Conservation (phyloP, 306 rosid genomes). For the Albizia julibrissin region DNA sequence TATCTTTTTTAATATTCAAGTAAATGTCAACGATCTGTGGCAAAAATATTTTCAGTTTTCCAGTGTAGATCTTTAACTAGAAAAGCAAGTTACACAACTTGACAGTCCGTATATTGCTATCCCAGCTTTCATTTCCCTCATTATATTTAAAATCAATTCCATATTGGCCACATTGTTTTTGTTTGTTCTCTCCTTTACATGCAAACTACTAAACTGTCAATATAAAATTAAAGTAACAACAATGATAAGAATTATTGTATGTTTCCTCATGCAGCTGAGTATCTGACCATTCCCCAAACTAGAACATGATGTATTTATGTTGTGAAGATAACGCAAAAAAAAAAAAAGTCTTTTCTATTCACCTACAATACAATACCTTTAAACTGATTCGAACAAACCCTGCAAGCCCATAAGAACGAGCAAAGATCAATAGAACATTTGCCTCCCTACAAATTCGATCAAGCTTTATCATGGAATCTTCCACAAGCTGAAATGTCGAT, state of each 20-base stretch:
- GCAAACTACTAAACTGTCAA: background rate
- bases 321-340: background rate
- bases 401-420: constrained; percentile 95
- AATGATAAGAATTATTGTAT: constrained; percentile 11
- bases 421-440: constrained; percentile 76
- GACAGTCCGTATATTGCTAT: constrained; percentile 26
- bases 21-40: background rate
- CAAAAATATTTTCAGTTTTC: constrained; percentile 9
- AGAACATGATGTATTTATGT: constrained; percentile 5
- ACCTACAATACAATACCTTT: constrained; percentile 55
- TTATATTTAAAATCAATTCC: constrained; percentile 18
- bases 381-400: constrained; percentile 92
- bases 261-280: constrained; percentile 11
- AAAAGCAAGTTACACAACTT: constrained; percentile 12
- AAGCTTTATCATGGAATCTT: constrained; percentile 85
- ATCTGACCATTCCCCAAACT: constrained; percentile 19
- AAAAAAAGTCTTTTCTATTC: background rate
- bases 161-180: constrained; percentile 15
- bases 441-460: constrained; percentile 85
- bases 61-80: constrained; percentile 14
- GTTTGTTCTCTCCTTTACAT: constrained; percentile 21
- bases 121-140: constrained; percentile 22
- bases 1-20: constrained; percentile 15
- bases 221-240: constrained; percentile 11
- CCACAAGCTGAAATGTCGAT: constrained; percentile 67